A percentile compares a stretch with the other conserved stretches of the same genome.
These are phyloP conservation scores for Ganoderma resinaceum DNA, from an alignment of 1,284 basidiomycete genomes.

Conservation along the genomic window DNA sequence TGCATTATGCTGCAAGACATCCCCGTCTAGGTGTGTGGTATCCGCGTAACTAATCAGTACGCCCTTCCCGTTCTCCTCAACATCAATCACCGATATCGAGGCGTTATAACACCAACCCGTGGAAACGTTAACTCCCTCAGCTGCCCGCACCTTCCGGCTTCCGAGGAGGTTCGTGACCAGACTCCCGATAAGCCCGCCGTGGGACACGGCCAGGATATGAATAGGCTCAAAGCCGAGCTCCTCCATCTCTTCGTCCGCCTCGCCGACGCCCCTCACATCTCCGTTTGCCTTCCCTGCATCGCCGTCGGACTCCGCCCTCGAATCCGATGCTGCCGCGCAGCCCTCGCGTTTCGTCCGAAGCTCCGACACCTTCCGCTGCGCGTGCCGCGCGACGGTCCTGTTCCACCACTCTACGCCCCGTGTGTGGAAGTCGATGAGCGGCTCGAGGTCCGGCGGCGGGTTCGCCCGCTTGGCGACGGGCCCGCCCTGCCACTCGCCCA, in stretches of 20 bases:
- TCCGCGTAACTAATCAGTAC: conserved; percentile 60
- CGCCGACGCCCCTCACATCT: not conserved
- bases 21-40: conserved; percentile 55
- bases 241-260: conserved; percentile 23
- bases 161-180: conserved; percentile 56
- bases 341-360: conserved; percentile 6
- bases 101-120: conserved; percentile 60
- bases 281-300: not conserved
- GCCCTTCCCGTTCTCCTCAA: conserved; percentile 49
- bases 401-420: conserved; percentile 71
- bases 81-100: conserved; percentile 65
- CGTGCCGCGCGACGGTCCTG: conserved; percentile 47
- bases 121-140: conserved; percentile 49
- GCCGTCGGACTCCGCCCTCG: conserved; percentile 1
- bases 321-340: not conserved
- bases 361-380: conserved; percentile 35
- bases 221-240: conserved; percentile 34
- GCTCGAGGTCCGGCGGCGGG: conserved; percentile 44
- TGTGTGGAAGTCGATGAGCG: conserved; percentile 46
- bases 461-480: conserved; percentile 28
- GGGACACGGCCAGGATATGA: conserved; percentile 66
- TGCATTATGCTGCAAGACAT: conserved; percentile 53
- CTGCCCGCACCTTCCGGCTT: conserved; percentile 46
- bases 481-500: conserved; percentile 71
- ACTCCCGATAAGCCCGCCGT: conserved; percentile 67